A percentile compares a stretch with the other conserved stretches of the same genome.
These are phyloP conservation scores for Pseudoscleropodium purum DNA, from an alignment of 225 moss, liverwort and hornwort species.

Conservation along the genomic window DNA sequence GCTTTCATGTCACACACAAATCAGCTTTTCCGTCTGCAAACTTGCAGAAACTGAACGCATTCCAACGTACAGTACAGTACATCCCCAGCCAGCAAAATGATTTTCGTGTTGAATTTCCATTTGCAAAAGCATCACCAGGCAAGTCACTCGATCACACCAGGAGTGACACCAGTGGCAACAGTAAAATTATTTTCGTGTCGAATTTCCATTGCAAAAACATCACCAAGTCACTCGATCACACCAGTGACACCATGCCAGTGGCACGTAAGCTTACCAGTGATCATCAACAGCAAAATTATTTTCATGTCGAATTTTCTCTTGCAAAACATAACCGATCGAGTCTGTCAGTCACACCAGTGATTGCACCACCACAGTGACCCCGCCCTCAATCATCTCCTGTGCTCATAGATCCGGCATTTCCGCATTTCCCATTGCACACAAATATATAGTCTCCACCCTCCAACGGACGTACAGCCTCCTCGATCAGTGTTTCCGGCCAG, in stretches of 20 bases:
- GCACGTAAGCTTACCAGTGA: too few relatives aligned
- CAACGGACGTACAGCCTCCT: neutral
- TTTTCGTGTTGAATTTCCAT: neutral
- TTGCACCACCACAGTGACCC: neutral
- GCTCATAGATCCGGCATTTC: neutral
- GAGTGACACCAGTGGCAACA: too few relatives aligned
- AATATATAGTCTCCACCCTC: neutral
- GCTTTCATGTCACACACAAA: neutral
- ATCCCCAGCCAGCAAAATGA: neutral
- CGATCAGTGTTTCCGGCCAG: neutral
- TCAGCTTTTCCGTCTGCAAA: neutral
- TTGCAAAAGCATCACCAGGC: neutral
- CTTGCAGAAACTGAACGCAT: neutral
- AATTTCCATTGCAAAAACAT: neutral
- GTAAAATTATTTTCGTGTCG: neutral
- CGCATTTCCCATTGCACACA: neutral
- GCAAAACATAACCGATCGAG: neutral
- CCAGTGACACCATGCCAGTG: neutral
- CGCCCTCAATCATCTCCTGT: neutral
- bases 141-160: too few relatives aligned
- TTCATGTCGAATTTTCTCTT: neutral
- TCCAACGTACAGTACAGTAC: neutral
- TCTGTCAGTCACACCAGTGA: neutral
- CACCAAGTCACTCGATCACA: neutral
- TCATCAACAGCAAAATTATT: neutral